Percentiles rank a stretch among this genome's conserved stretches.
phyloP scores from a whole-genome alignment of 352 stramenopile genomes.

The Pythium periplocum region DNA sequence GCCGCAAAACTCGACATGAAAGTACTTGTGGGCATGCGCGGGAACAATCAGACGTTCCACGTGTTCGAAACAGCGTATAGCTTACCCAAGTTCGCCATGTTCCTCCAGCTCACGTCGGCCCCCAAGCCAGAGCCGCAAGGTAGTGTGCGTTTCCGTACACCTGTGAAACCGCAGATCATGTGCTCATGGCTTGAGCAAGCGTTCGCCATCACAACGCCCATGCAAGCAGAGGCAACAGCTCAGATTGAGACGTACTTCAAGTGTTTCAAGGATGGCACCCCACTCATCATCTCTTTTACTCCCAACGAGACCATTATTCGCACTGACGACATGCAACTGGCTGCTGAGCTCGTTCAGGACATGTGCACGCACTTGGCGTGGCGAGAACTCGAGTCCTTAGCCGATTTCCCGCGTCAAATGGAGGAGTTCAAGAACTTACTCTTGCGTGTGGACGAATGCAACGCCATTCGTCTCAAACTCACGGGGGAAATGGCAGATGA shows the following conservation, averaged over 20 bases:
- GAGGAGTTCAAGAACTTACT: slow-evolving; percentile 70
- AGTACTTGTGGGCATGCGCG: slow-evolving; percentile 74
- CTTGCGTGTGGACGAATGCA: slow-evolving; percentile 82
- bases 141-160: slow-evolving; percentile 63
- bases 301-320: slow-evolving; percentile 55
- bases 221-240: slow-evolving; percentile 26
- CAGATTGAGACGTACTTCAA: slow-evolving; percentile 53
- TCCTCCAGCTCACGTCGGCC: slow-evolving; percentile 38
- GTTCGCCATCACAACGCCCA: slow-evolving; percentile 41
- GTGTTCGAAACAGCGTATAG: slow-evolving; percentile 79
- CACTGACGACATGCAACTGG: slow-evolving; percentile 85
- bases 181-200: slow-evolving; percentile 62
- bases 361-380: slow-evolving; percentile 81
- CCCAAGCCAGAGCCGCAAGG: slow-evolving; percentile 34
- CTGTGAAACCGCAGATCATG: slow-evolving; percentile 70
- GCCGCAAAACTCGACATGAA: slow-evolving; percentile 64
- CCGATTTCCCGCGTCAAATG: slow-evolving; percentile 88
- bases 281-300: slow-evolving; percentile 40
- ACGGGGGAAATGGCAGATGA: slow-evolving; percentile 92
- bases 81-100: slow-evolving; percentile 86
- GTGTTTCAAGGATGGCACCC: slow-evolving; percentile 45
- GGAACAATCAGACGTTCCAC: slow-evolving; percentile 75
- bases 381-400: slow-evolving; percentile 77
- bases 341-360: slow-evolving; percentile 86
- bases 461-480: slow-evolving; percentile 84